phyloP scores from a whole-genome alignment of 345 rosid genomes.

The Melaleuca quinquenervia region DNA sequence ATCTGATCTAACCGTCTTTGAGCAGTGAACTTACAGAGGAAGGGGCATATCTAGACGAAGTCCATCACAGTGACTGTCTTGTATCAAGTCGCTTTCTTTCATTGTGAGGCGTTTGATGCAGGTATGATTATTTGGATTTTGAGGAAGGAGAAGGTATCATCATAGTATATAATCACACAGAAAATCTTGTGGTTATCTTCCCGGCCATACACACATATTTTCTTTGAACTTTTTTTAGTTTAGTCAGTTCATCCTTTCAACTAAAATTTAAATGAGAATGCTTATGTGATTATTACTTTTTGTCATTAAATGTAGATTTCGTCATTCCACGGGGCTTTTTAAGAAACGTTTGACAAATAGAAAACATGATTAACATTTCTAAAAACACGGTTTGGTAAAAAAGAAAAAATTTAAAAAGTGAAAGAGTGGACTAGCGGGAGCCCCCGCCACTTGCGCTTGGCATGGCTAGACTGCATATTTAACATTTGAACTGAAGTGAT shows the following conservation, averaged over 20 bases:
- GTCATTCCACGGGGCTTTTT: not conserved
- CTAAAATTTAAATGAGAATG: not conserved
- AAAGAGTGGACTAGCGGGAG: not conserved
- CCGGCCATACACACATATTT: not conserved
- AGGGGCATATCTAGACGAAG: not conserved
- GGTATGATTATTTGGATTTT: not conserved
- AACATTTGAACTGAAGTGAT: no score
- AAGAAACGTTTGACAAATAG: not conserved
- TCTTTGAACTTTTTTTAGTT: not conserved
- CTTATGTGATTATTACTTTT: not conserved
- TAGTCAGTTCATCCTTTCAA: not conserved
- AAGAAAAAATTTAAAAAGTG: not conserved
- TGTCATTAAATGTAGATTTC: not conserved
- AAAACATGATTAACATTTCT: not conserved
- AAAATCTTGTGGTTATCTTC: not conserved
- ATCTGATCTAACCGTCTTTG: slow-evolving; percentile 9
- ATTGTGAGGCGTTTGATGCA: not conserved
- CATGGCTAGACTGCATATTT: no score
- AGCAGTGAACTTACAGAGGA: not conserved
- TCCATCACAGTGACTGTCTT: not conserved
- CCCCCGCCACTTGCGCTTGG: no score
- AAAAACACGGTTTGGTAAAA: not conserved
- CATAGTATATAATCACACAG: not conserved
- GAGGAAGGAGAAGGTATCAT: not conserved
- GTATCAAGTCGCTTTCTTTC: not conserved